Base-by-base conservation (phyloP, 2,329 filamentous ascomycete species). In the Colletotrichum siamense region DNA sequence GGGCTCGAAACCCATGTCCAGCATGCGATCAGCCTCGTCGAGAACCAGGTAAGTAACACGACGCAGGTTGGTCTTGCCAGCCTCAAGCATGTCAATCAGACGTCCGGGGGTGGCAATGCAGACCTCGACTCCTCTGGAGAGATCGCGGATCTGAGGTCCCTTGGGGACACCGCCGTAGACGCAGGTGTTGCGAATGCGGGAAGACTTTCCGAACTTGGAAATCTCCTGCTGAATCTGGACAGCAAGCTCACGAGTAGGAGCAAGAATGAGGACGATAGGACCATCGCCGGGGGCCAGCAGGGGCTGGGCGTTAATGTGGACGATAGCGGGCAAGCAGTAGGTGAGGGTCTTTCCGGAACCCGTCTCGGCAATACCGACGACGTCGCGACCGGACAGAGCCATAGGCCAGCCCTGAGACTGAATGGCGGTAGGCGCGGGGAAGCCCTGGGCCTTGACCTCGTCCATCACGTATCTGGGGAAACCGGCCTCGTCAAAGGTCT, bases 1-100 rank as follows among this genome's bases (percentile, higher is more conserved):
- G 80, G 97, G 97, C 89, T 99, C 97, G 88, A 99, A 99, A 92
- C 97, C 97, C 97, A 99, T 99, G 89, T 99, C 97, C 85, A 99
- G 91, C 97, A 99, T 99, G 84, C 97, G 96, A 88, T 99, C 97
- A 85, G 97, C 97, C 90, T 99, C 97, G 82, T 99, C 97, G 79
- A 99, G 96, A 80, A 99, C 97, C 74, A 99, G 91, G 89, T 99
- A 99, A 73, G 97, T 99, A 78, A 99, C 96, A 86, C 97, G 96
- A 80, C 96, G 96, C 79, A 99, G 92, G 89, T 99, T 99, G 82
- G 97, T 99, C 91, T 98, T 98, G 86, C 96, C 96, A 80, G 95
- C 95, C 88, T 99, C 97, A 36, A 99, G 92, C 95, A 99, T 98
- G 83, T 99, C 97, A 82, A 99, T 99, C 82, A 99, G 90, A 91